Evolutionary conservation across 768 basidiomycete genomes (phyloP), one percentile per base, ranked within the genome.

Genomic region (Tephrocybe sp.): DNA sequence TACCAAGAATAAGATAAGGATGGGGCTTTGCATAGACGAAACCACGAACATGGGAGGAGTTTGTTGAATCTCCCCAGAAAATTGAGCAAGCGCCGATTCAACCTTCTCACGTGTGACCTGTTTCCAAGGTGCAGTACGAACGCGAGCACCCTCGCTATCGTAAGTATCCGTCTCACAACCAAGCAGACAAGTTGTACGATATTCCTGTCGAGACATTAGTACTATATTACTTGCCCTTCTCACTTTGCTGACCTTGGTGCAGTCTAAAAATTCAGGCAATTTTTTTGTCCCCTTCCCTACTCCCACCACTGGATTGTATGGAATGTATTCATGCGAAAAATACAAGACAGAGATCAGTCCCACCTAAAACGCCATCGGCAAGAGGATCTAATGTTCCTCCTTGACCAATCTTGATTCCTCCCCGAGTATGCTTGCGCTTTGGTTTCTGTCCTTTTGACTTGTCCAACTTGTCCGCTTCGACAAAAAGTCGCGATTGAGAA

Each of bases 331-430:
- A n/a, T n/a, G n/a, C n/a, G n/a, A n/a, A n/a, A n/a, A 22, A 18
- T 42, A 19, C 55, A 38, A 15, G 16, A 9, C 30, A 18, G 22
- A 12, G 31, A 19, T 41, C 28, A 25, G n/a, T 15, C 40, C 51
- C 76, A 94, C 94, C 92, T 55, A 98, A 72, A 13, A 97, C 92
- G 36, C 96, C 96, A 66, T 97, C 92, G 5, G 97, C 97, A 28
- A 98, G 76, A 13, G 97, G 97, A 72, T 99, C 97, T 42, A 99
- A 73, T 3, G 97, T 99, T 4, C 97, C 94, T 24, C 93, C 93
- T 67, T 94, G 91, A 1, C 93, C 94, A 41, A 95, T 82, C 69
- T 96, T 95, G 45, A 94, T 73, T 2, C 68, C 60, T 18, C 80
- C 76, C 41, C 73, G 73, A 44, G 67, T 66, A 37, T 69, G 65